Evolutionary conservation across 2,329 filamentous ascomycete genomes (phyloP).

Genomic region (Exophiala aquamarina): DNA sequence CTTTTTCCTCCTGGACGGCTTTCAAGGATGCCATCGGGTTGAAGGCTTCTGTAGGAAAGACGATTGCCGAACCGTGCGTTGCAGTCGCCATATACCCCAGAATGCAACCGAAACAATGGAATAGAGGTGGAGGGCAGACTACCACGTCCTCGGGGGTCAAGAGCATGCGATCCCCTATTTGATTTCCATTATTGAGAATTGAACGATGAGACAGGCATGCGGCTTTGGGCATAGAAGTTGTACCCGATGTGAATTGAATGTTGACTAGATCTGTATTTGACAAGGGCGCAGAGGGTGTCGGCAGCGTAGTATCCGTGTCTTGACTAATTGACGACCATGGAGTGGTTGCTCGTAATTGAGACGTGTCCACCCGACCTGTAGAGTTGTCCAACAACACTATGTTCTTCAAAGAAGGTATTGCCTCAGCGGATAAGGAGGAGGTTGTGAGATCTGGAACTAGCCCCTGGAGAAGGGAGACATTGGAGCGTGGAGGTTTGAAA

Average conservation of each 20-base stretch:
- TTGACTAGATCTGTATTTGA: constrained; percentile 70
- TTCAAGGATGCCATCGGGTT: constrained; percentile 71
- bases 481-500: constrained; percentile 60
- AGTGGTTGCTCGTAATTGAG: constrained; percentile 43
- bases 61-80: constrained; percentile 74
- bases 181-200: constrained; percentile 89
- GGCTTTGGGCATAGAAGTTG: constrained; percentile 85
- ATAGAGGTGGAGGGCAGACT: constrained; percentile 60
- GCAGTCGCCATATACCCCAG: constrained; percentile 96
- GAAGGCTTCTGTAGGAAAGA: constrained; percentile 86
- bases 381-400: constrained; percentile 82
- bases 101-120: constrained; percentile 81
- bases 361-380: constrained; percentile 50
- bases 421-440: constrained; percentile 50
- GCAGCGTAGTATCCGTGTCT: constrained; percentile 39
- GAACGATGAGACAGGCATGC: constrained; percentile 80
- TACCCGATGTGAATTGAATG: constrained; percentile 97
- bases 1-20: constrained; percentile 62
- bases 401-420: constrained; percentile 67
- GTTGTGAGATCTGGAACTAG: constrained; percentile 51
- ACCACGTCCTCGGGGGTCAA: constrained; percentile 70
- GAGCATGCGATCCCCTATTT: constrained; percentile 83
- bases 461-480: constrained; percentile 57
- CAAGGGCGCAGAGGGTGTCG: constrained; percentile 46
- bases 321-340: constrained; percentile 49